phyloP scores from a whole-genome alignment of 1,139 yeast species.

The Kazachstania sp. region DNA sequence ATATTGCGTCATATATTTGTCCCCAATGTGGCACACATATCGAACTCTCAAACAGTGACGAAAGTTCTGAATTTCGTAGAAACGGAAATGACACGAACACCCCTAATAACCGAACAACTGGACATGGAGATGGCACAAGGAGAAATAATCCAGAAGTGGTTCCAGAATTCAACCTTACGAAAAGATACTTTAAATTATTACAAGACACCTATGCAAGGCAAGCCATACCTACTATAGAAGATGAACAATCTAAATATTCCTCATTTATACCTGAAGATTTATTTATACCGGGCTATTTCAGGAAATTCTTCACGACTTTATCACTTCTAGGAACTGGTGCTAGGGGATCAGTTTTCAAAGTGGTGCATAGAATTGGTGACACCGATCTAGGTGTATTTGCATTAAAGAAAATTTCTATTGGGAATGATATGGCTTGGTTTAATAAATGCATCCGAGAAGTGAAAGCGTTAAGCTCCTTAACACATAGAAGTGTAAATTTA shows the following conservation, averaged over 20 bases:
- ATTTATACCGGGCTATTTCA: constrained; percentile 69
- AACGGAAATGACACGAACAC: too few species aligned
- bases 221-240: constrained; percentile 3
- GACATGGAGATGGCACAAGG: too few species aligned
- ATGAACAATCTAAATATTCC: not conserved
- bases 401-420: constrained; percentile 74
- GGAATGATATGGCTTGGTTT: constrained; percentile 60
- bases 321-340: constrained; percentile 68
- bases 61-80: too few species aligned
- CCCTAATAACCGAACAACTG: too few species aligned
- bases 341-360: constrained; percentile 75
- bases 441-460: constrained; percentile 72
- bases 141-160: too few species aligned
- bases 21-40: constrained; percentile 19
- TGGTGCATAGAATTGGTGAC: constrained; percentile 61
- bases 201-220: constrained; percentile 12
- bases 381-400: constrained; percentile 75
- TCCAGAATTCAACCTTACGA: constrained; percentile 10
- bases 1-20: constrained; percentile 13
- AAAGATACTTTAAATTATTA: constrained; percentile 17
- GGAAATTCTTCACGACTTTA: constrained; percentile 52
- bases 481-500: constrained; percentile 49
- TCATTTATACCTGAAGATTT: constrained; percentile 25
- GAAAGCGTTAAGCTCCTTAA: constrained; percentile 42
- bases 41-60: constrained; percentile 4